These are phyloP conservation scores for Backusella tuberculispora DNA, from an alignment of 192 early-diverging fungal species.

Conservation along the genomic window DNA sequence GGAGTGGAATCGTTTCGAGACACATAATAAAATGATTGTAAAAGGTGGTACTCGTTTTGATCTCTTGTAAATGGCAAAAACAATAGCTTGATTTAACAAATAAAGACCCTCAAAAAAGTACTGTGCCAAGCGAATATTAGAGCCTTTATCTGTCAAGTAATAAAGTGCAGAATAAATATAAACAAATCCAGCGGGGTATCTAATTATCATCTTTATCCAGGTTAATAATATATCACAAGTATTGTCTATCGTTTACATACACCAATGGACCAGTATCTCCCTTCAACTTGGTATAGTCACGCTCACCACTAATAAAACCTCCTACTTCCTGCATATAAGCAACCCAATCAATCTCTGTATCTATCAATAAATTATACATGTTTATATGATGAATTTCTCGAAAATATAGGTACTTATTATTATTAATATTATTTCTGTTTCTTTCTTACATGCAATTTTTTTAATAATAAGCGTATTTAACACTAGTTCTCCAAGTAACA, in stretches of 20 bases:
- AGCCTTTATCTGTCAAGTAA: slow-evolving; percentile 69
- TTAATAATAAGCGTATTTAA: slow-evolving; percentile 61
- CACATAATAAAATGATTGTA: slow-evolving; percentile 61
- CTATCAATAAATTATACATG: slow-evolving; percentile 28
- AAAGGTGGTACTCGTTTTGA: slow-evolving; percentile 64
- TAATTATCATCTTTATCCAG: slow-evolving; percentile 26
- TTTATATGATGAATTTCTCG: neutral
- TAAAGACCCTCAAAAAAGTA: slow-evolving; percentile 84
- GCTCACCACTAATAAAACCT: slow-evolving; percentile 79
- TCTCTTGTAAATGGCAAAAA: slow-evolving; percentile 69
- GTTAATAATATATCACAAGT: neutral
- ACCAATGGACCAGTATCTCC: slow-evolving; percentile 96
- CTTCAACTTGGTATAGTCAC: slow-evolving; percentile 75
- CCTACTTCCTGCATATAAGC: slow-evolving; percentile 95
- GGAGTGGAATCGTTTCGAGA: slow-evolving; percentile 91
- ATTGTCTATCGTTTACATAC: slow-evolving; percentile 38
- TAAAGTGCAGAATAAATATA: slow-evolving; percentile 81
- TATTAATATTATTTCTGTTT: neutral
- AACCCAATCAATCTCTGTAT: slow-evolving; percentile 97
- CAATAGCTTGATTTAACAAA: slow-evolving; percentile 63
- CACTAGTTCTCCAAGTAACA: slow-evolving; percentile 55
- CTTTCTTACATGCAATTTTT: slow-evolving; percentile 60
- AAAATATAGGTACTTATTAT: neutral
- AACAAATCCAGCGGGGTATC: slow-evolving; percentile 93
- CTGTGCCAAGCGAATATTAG: slow-evolving; percentile 74